Percentiles rank a stretch among this genome's conserved stretches.
Conservation (phyloP, 148 eudicot genomes). For the Rhododendron henanense region DNA sequence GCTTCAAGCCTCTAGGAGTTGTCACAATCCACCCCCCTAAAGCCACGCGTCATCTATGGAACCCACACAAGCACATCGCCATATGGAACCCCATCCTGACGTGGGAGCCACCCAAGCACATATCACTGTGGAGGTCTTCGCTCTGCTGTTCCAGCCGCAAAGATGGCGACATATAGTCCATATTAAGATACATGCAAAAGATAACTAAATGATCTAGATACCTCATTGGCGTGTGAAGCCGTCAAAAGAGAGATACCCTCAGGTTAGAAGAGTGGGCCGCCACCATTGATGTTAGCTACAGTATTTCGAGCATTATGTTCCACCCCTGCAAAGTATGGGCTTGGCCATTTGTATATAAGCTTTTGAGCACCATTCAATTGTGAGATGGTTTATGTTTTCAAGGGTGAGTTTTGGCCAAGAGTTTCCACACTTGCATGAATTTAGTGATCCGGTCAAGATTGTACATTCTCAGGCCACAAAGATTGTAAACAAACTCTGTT, state of each 20-base stretch:
- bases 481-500: not conserved
- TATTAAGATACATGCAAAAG: not conserved
- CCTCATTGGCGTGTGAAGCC: not conserved
- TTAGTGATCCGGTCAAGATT: not conserved
- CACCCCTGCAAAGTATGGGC: not conserved
- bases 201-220: not conserved
- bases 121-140: not conserved
- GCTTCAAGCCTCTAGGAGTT: not conserved
- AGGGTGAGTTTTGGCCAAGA: not conserved
- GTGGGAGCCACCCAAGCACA: not conserved
- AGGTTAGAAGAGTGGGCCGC: not conserved
- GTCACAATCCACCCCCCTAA: not conserved
- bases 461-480: not conserved
- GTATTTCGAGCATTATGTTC: not conserved
- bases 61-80: not conserved
- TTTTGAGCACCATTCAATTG: not conserved
- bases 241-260: not conserved
- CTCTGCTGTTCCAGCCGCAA: not conserved
- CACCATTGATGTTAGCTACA: not conserved
- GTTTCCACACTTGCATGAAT: not conserved
- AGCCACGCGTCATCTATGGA: not conserved
- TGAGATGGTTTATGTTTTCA: not conserved
- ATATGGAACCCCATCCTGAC: not conserved
- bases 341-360: not conserved
- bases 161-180: not conserved